phyloP scores from a whole-genome alignment of 2,329 filamentous ascomycete species.

The Metarhizium humberi region DNA sequence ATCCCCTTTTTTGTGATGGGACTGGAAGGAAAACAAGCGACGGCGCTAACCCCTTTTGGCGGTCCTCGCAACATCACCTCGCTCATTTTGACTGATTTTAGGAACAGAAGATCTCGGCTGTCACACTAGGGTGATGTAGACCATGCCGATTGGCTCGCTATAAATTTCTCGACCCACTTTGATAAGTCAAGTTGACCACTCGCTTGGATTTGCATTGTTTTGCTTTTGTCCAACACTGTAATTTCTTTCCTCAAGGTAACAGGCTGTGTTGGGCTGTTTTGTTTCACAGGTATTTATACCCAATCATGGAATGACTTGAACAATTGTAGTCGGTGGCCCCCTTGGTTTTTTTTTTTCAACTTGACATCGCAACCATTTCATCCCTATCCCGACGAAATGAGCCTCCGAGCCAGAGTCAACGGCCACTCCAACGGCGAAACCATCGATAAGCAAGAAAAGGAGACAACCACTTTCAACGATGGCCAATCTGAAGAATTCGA shows the following conservation, averaged over 20 bases:
- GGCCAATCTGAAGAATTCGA: conserved; percentile 51
- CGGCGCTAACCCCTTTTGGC: no score
- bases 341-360: no score
- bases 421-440: neutral
- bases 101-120: no score
- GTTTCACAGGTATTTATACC: neutral
- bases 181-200: neutral
- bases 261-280: neutral
- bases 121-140: neutral
- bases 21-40: no score
- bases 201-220: neutral
- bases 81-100: no score
- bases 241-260: neutral
- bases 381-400: neutral
- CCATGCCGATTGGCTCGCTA: conserved; percentile 15
- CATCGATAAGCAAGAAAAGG: neutral
- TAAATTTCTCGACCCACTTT: conserved; percentile 16
- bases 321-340: no score
- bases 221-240: neutral
- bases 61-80: no score
- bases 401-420: neutral
- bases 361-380: no score
- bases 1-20: no score
- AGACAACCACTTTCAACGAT: neutral
- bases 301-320: neutral